Conservation (phyloP, 2,329 filamentous ascomycete genomes). For the Trichoderma arundinaceum region DNA sequence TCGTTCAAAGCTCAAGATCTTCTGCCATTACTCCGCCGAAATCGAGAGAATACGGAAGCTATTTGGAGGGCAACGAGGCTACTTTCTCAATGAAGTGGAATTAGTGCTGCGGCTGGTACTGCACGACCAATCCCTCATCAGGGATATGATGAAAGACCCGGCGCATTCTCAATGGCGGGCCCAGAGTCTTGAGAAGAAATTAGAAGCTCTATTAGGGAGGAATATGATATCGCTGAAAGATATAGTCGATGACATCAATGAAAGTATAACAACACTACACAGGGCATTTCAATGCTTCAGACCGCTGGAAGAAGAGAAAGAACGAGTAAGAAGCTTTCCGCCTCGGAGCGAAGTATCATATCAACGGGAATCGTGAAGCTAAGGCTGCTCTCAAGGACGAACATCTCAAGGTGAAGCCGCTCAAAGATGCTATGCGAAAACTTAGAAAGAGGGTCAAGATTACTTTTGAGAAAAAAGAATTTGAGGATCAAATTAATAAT, state of each 20-base stretch:
- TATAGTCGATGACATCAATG: background rate
- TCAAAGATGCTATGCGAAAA: slow-evolving; percentile 3
- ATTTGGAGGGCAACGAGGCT: slow-evolving; percentile 8
- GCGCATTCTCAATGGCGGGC: background rate
- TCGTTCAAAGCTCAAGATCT: slow-evolving; percentile 9
- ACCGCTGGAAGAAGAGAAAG: background rate
- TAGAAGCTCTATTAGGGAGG: background rate
- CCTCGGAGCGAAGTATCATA: background rate
- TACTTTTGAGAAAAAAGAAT: slow-evolving; percentile 2
- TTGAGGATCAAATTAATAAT: slow-evolving; percentile 1
- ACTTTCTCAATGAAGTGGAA: slow-evolving; percentile 8
- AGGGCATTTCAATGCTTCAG: slow-evolving; percentile 6
- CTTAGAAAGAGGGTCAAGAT: slow-evolving; percentile 17
- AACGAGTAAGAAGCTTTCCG: background rate
- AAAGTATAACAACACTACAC: background rate
- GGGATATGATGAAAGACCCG: slow-evolving; percentile 7
- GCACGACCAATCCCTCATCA: background rate
- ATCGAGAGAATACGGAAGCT: slow-evolving; percentile 7
- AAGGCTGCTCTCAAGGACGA: background rate
- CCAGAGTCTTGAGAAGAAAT: background rate
- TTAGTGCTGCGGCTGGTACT: background rate
- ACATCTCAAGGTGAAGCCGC: background rate
- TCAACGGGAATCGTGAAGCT: background rate
- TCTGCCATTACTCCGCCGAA: slow-evolving; percentile 15
- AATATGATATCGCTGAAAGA: background rate